A percentile compares a stretch with the other conserved stretches of the same genome.
phyloP scores from a whole-genome alignment of 345 rosid genomes.

The Kernera saxatilis region DNA sequence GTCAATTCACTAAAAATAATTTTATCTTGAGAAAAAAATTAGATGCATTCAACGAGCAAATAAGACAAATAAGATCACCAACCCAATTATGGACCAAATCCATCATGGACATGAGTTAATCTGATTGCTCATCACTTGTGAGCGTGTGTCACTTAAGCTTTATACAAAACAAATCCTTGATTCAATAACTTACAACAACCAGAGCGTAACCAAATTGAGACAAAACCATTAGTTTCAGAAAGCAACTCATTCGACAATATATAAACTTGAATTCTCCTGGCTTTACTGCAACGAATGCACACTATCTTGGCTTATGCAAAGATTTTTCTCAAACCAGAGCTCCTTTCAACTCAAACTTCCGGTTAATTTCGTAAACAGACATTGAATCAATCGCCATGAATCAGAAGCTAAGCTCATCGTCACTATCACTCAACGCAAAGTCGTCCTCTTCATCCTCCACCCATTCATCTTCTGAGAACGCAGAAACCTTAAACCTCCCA shows the following conservation, averaged over 20 bases:
- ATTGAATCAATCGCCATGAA: neutral
- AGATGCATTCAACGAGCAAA: no score
- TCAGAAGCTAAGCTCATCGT: slow-evolving; percentile 23
- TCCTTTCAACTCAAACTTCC: neutral
- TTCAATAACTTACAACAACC: neutral
- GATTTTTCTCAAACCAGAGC: neutral
- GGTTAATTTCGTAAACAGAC: neutral
- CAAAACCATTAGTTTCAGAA: neutral
- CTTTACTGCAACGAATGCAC: neutral
- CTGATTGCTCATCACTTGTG: neutral
- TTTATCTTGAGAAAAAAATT: no score
- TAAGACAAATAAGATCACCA: no score
- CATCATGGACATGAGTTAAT: neutral
- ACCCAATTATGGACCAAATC: no score
- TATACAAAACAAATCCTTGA: neutral
- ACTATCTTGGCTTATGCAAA: neutral
- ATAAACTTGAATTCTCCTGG: neutral
- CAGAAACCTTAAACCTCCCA: slow-evolving; percentile 47
- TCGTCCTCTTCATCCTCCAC: slow-evolving; percentile 42
- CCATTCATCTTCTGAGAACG: slow-evolving; percentile 69
- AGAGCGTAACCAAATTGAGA: neutral
- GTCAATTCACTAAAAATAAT: no score
- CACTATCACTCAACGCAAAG: slow-evolving; percentile 38
- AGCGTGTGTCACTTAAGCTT: neutral
- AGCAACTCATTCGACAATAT: neutral